Evolutionary conservation across 345 rosid genomes (phyloP), one percentile per base, ranked within the genome.

Genomic region (Psidium friedrichsthalianum): DNA sequence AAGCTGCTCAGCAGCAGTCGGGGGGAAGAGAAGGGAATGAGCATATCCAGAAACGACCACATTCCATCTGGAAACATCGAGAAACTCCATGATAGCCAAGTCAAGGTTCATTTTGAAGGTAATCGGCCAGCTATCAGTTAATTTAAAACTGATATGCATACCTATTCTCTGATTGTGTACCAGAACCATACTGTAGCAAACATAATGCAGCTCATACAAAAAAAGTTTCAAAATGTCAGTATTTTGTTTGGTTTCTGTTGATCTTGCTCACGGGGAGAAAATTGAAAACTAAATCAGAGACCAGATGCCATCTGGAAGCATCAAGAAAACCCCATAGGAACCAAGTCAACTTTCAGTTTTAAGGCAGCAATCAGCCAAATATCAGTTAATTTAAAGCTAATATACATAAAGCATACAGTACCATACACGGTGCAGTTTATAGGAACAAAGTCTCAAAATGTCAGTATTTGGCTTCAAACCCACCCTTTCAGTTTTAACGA

Each of bases 141-240:
- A 69, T 36, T 69, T 69, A 36, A 32, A 69, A 69, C 80, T 69
- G 13, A 69, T 36, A 36, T 9, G 47, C 14, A 69, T 36, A 69
- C 25, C 1, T 18, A 69, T 32, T 69, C 80, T 36, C 4, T 36
- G 0, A 0, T 36, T 69, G 25, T 69, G 24, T 2, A 69, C 2
- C 12, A 5, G 47, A 9, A 32, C 12, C 25, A 20, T 69, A 36
- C 6, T 18, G 78, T 36, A 69, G 2, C 47, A 0, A 69, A 69
- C 0, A 69, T 36, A 36, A 0, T 0, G 14, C 0, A 36, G 13
- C 80, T 1, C 80, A 69, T 36, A 36, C 0, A 69, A 69, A 7
- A n/a, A 9, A 69, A 20, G 13, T 18, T 69, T 69, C 4, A 18
- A 36, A 69, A 36, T 36, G 80, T 20, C 47, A 36, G 78, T 0